Base-by-base conservation (phyloP, 768 basidiomycete species). In the Kockovaella imperatae region DNA sequence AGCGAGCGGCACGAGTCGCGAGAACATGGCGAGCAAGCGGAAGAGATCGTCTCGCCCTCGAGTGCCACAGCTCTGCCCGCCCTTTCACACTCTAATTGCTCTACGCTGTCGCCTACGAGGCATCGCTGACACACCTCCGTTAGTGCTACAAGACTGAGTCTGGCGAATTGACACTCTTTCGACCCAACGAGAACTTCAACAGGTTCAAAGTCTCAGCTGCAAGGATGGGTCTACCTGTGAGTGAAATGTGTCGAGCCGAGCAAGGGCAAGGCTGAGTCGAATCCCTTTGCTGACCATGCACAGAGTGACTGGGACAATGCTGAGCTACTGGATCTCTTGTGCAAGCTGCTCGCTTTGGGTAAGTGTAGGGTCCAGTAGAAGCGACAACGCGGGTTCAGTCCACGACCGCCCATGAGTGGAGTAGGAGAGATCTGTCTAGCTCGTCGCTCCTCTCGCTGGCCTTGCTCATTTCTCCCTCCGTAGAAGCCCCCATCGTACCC, bases 171-270 rank as follows among this genome's bases (percentile, higher is more conserved):
- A 79, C 83, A 6, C 73, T 96, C 52, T 96, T 95, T 78, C 77
- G 91, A 36, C 91, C 91, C 1, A 86, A 90, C 71, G 86, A 88
- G 86, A 95, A 96, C 75, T 93, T 95, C 87, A 83, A 83, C 67
- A 82, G 91, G 24, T 87, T 97, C 86, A 88, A 87, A 73, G 78
- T 58, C 41, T 62, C 61, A 24, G 60, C 58, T 5, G 49, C 50
- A n/a, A 38, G 64, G 39, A 42, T 66, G 1, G 64, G 64, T 54
- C 45, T 66, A 5, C 64, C 64, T 3, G 64, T 66, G 42, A 53
- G 52, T 53, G n/a, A 13, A 6, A 14, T 40, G 8, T 6, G 15
- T 45, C 36, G 36, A 39, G 36, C 38, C 46, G 24, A 25, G 42
- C 21, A 15, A 3, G 42, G 23, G 17, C 2, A 35, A 18, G 29